Base-by-base conservation (phyloP, 2,329 filamentous ascomycete species). In the Fusarium nematophilum region DNA sequence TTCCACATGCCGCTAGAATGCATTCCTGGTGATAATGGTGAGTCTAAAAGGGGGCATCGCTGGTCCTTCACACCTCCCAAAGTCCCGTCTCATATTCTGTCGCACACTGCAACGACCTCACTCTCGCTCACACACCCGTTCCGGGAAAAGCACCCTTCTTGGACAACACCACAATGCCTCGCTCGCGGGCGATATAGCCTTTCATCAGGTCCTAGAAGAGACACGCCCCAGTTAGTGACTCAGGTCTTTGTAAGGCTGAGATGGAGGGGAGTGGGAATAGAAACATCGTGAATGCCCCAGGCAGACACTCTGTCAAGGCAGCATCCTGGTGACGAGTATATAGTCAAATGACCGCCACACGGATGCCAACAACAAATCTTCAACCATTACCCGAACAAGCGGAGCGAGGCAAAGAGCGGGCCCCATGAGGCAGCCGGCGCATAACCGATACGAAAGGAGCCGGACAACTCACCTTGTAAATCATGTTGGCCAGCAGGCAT, bases 141-240 rank as follows among this genome's bases (percentile, higher is more conserved):
- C 93, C 93, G 1, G 96, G 95, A 71, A 99, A 99, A 3, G 95
- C 94, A 33, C 91, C 92, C 54, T 86, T 90, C 76, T 97, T 98
- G 75, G 92, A 97, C 53, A 99, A 79, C 15, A 99, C 95, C 23
- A 99, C 90, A 65, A 93, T 93, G 27, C 90, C 90, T 66, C 91
- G 87, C 66, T 97, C 93, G 49, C 94, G 90, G 26, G 94, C 90
- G 66, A 99, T 99, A 76, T 99, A 99, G 33, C 96, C 95, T 78
- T 98, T 99, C 91, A 99, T 97, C 18, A 95, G 82, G 55, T 90
- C 91, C 92, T 97, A 57, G 21, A 49, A 53, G 17, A 54, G 59
- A 26, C n/a, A 38, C 34, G 7, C 42, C 21, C 21, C 54, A 17
- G 53, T 76, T 59, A 76, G 73, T 74, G 68, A 76, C 56, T 75